Base-by-base conservation (phyloP, 306 rosid genomes). In the Corylus avellana region DNA sequence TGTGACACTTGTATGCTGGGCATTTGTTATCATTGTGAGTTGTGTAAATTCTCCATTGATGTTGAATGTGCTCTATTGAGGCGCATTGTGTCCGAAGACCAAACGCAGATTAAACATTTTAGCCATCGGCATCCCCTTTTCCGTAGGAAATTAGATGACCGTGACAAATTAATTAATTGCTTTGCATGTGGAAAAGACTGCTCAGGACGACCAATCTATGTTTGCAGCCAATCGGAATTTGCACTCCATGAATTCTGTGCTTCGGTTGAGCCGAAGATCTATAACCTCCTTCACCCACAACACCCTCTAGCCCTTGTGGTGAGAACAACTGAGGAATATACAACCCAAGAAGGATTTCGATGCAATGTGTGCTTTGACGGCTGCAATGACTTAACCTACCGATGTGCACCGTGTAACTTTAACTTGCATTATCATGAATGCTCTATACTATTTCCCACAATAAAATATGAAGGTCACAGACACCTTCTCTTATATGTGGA, bases 241-340 rank as follows among this genome's bases (percentile, higher is more conserved):
- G 14, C 32, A 20, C 18, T 25, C 70, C 79, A 75, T 16, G 1
- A 39, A 57, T n/a, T 7, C 22, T 74, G 78, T 42, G 78, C 78
- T 2, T 9, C 4, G n/a, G 42, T 39, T 47, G 1, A 13, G 3
- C 54, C 11, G 5, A 8, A 56, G 25, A 57, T 74, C 54, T 0
- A n/a, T 18, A 4, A 57, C 16, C 37, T 17, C 20, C 18, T 42
- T 10, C 68, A 74, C 13, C 68, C 11, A 39, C 1, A 11, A 1
- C 77, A 74, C 55, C 53, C 35, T 74, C 64, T 74, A n/a, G 7
- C 8, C 54, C 37, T 75, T 12, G 10, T 46, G 4, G 5, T 39
- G 18, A 20, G 18, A 20, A 8, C 27, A 56, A 18, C 27, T 25
- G 5, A 59, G 18, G 58, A 54, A 54, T 8, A 1, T 59, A 27